Conservation (phyloP, 75 land plant species). For the Larix kaempferi region DNA sequence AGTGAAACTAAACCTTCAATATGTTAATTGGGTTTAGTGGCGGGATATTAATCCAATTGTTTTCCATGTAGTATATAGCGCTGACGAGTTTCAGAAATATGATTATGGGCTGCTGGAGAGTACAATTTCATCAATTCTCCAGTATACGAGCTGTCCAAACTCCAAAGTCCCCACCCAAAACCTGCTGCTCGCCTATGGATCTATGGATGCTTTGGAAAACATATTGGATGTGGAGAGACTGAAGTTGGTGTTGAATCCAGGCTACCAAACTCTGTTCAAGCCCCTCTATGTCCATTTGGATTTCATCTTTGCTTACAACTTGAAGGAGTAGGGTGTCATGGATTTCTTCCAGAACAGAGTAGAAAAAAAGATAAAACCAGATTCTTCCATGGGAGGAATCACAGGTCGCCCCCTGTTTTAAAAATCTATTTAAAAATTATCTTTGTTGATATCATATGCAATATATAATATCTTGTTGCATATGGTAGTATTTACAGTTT, state of each 20-base stretch:
- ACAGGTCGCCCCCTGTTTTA: too few species aligned
- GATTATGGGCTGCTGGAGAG: constrained; percentile 27
- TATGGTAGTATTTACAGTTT: too few species aligned
- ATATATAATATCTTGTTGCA: too few species aligned
- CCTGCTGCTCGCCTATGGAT: constrained; percentile 27
- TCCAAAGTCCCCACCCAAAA: constrained; percentile 29
- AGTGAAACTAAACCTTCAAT: too few species aligned
- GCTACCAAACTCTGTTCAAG: constrained; percentile 17
- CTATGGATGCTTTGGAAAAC: constrained; percentile 27
- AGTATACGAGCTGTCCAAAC: constrained; percentile 17
- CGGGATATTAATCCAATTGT: too few species aligned
- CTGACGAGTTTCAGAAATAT: constrained; percentile 32
- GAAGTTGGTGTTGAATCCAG: constrained; percentile 10
- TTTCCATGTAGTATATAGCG: constrained; percentile 25
- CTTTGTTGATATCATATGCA: too few species aligned
- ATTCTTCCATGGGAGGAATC: too few species aligned
- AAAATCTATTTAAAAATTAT: too few species aligned
- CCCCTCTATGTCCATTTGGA: constrained; percentile 35
- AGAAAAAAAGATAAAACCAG: too few species aligned
- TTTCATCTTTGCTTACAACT: constrained; percentile 26
- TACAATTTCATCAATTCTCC: constrained; percentile 21
- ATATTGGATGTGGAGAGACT: constrained; percentile 19
- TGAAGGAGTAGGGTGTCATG: constrained; percentile 15
- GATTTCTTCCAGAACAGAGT: constrained; percentile 12
- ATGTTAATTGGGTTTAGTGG: too few species aligned